These are phyloP conservation scores for Acorus calamus DNA, from an alignment of 106 monocot species.

Conservation along the genomic window DNA sequence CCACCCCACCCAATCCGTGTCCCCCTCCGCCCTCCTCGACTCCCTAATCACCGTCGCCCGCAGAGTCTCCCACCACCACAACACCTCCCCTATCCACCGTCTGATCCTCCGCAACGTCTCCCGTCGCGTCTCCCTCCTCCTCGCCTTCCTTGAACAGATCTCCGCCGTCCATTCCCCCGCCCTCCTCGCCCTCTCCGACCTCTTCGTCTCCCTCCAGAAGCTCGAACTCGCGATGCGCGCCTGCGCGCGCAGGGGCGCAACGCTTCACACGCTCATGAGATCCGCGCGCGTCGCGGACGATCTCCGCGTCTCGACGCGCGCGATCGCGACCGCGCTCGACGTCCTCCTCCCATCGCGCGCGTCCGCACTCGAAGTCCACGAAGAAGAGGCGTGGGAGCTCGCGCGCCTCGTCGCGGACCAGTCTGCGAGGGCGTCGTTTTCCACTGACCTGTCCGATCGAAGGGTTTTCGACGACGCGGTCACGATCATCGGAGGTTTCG, in stretches of 20 bases:
- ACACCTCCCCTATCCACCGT: constrained; percentile 19
- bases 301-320: constrained; percentile 33
- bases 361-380: constrained; percentile 20
- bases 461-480: constrained; percentile 10
- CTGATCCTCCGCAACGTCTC: constrained; percentile 18
- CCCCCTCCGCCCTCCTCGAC: constrained; percentile 30
- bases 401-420: constrained; percentile 38
- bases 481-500: constrained; percentile 31
- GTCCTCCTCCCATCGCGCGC: constrained; percentile 24
- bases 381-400: constrained; percentile 13
- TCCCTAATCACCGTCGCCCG: constrained; percentile 26
- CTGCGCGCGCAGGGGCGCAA: constrained; percentile 31
- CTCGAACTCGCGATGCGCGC: constrained; percentile 36
- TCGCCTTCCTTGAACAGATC: constrained; percentile 34
- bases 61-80: constrained; percentile 6
- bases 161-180: constrained; percentile 11
- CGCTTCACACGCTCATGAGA: constrained; percentile 45
- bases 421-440: constrained; percentile 19
- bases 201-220: constrained; percentile 68
- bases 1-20: constrained; percentile 32
- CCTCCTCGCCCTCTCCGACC: constrained; percentile 40
- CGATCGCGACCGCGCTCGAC: constrained; percentile 45
- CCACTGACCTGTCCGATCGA: constrained; percentile 26
- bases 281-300: constrained; percentile 35
- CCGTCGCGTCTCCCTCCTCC: constrained; percentile 23